Evolutionary conservation across 257 asterid genomes (phyloP), one percentile per base, ranked within the genome.

Genomic region (Solanum rostratum): DNA sequence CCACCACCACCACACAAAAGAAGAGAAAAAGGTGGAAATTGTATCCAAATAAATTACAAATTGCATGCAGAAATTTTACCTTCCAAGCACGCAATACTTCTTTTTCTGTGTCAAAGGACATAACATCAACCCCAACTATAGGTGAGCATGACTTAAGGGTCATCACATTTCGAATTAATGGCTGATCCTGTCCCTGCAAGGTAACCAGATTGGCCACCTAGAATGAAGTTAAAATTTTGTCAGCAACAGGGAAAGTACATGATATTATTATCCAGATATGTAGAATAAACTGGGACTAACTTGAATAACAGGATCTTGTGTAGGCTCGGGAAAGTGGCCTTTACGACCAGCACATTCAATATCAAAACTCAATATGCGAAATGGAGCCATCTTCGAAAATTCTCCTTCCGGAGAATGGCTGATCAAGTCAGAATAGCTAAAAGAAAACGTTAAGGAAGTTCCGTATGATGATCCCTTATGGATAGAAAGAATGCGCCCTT

Each of bases 321-420:
- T 93, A 85, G 99, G 98, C 90, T 97, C 99, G 14, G 99, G 99
- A 85, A 97, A 97, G 86, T 80, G 97, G 45, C 99, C 99, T 91
- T 97, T 97, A 84, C 99, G 97, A 80, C 99, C 99, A 88, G 99
- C 97, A 60, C 99, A 97, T 87, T 97, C 99, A 60, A 97, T 97
- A 90, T 97, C 99, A 86, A 97, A 97, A 91, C 99, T 97, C 85
- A 97, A 88, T 89, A 97, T 91, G 86, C 99, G 97, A 90, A 97
- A 97, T 52, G 99, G 99, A 84, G 99, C 99, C 98, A 97, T 95
- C 93, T 93, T 97, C 79, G 98, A 97, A 90, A 86, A 97, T 84
- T 93, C 97, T 79, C 99, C 99, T 91, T 97, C 99, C 37, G 98
- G 92, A 71, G 88, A 89, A 95, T 97, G 98, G 88, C 98, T 95